phyloP scores from a whole-genome alignment of 768 basidiomycete species.

The Naganishia randhawae region DNA sequence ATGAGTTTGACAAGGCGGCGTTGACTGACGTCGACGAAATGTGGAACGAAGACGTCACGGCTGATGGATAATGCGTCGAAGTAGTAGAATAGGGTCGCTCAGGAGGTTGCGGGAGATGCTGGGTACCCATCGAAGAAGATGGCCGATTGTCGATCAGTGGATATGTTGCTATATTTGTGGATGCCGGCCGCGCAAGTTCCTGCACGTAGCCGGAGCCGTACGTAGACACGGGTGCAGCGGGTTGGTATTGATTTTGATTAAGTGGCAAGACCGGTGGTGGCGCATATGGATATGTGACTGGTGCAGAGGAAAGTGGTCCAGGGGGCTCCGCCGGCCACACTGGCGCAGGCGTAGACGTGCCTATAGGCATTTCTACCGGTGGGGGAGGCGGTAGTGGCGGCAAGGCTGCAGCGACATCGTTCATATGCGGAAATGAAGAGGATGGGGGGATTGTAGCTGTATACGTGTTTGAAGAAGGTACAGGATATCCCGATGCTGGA shows the following conservation, averaged over 20 bases:
- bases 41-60: constrained; percentile 15
- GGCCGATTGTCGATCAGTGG: constrained; percentile 24
- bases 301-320: neutral
- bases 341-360: neutral
- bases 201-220: neutral
- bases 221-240: neutral
- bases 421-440: constrained; percentile 29
- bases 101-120: neutral
- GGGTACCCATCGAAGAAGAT: constrained; percentile 5
- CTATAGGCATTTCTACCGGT: neutral
- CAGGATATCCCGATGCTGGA: neutral
- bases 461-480: neutral
- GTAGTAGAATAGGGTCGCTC: constrained; percentile 8
- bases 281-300: neutral
- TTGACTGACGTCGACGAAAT: neutral
- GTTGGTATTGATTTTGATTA: neutral
- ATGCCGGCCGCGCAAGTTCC: constrained; percentile 14
- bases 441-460: constrained; percentile 18
- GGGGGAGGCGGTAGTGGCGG: constrained; percentile 4
- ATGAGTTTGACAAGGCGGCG: neutral
- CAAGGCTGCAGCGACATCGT: constrained; percentile 7
- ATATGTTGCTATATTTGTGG: constrained; percentile 16
- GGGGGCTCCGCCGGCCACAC: neutral
- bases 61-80: constrained; percentile 15
- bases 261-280: neutral